Conservation (phyloP, 345 rosid species). For the Hypericum perforatum region DNA sequence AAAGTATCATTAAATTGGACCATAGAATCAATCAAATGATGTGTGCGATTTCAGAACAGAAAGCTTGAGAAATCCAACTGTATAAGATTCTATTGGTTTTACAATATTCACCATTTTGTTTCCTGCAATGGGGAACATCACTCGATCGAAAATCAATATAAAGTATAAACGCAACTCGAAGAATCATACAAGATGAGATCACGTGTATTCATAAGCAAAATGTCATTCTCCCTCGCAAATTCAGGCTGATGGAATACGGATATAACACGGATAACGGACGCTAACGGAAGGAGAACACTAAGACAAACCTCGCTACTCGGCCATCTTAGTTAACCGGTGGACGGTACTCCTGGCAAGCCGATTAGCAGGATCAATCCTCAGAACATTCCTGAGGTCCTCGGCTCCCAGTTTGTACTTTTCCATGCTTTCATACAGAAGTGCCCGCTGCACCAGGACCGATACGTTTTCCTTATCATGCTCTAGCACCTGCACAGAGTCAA, state of each 20-base stretch:
- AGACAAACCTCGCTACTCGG: constrained; percentile 27
- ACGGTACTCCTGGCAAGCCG: constrained; percentile 92
- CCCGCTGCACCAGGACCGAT: constrained; percentile 72
- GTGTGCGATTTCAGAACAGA: too few relatives aligned
- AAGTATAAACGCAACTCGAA: too few relatives aligned
- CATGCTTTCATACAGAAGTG: constrained; percentile 94
- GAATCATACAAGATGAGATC: too few relatives aligned
- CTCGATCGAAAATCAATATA: too few relatives aligned
- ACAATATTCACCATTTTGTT: too few relatives aligned
- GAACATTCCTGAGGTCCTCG: constrained; percentile 84
- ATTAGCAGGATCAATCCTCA: constrained; percentile 79
- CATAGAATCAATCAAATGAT: too few relatives aligned
- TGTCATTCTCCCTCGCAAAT: constrained; percentile 6
- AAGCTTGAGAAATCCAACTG: too few relatives aligned
- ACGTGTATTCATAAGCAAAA: neutral
- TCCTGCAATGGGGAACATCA: too few relatives aligned
- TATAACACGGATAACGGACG: neutral
- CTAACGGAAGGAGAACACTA: neutral
- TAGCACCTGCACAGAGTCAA: constrained; percentile 45
- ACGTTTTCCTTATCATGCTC: constrained; percentile 62
- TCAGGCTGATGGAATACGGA: constrained; percentile 4
- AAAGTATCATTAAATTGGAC: too few relatives aligned
- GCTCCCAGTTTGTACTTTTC: constrained; percentile 97
- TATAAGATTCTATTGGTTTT: too few relatives aligned
- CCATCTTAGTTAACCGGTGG: constrained; percentile 85